phyloP scores from a whole-genome alignment of 2,329 filamentous ascomycete species.

The Hypoxylon sp. region DNA sequence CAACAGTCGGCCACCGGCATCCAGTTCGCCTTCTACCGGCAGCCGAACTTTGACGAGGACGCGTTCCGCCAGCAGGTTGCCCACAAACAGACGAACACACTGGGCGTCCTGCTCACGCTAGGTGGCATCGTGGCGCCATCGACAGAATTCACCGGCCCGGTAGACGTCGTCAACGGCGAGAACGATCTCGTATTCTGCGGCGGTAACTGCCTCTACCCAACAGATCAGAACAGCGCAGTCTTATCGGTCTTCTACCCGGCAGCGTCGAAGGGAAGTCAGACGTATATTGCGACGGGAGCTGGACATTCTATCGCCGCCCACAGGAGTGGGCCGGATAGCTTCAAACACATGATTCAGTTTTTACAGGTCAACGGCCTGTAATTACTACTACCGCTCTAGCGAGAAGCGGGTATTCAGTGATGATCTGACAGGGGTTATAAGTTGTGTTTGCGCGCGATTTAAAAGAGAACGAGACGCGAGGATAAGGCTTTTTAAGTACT shows the following conservation, averaged over 20 bases:
- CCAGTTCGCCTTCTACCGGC: constrained; percentile 46
- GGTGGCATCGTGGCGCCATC: constrained; percentile 42
- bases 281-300: constrained; percentile 43
- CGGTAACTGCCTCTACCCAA: constrained; percentile 46
- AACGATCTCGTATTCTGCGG: constrained; percentile 48
- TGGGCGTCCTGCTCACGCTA: constrained; percentile 45
- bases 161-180: constrained; percentile 47
- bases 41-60: constrained; percentile 41
- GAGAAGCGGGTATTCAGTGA: too few species aligned
- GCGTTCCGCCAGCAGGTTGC: constrained; percentile 42
- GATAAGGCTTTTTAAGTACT: too few species aligned
- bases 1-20: constrained; percentile 40
- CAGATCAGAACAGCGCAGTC: constrained; percentile 36
- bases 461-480: too few species aligned
- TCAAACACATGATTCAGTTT: constrained; percentile 47
- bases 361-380: constrained; percentile 42
- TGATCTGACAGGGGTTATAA: too few species aligned
- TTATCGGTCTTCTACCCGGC: constrained; percentile 43
- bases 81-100: constrained; percentile 46
- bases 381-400: constrained; percentile 4
- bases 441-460: too few species aligned
- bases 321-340: constrained; percentile 46
- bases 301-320: constrained; percentile 48
- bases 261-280: constrained; percentile 37
- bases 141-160: constrained; percentile 42